Evolutionary conservation across 139 green algal genomes (phyloP).

Genomic region (Chlamydomonas urium): DNA sequence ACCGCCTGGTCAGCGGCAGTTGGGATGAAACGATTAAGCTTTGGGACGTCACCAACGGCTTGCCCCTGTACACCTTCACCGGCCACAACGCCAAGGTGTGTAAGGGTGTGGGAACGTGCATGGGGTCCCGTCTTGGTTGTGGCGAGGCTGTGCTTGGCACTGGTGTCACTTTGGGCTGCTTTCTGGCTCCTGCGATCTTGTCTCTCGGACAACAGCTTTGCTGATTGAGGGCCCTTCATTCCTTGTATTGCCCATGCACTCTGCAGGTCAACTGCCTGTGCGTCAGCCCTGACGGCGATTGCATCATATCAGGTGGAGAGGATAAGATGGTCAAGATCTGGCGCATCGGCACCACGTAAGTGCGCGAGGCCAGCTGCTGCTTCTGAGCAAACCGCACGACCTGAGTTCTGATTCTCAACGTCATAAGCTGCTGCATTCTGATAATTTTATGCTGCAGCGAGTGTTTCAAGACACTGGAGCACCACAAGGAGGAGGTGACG

Average conservation of each 20-base stretch:
- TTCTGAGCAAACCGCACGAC: neutral
- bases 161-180: neutral
- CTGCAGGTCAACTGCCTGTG: constrained; percentile 37
- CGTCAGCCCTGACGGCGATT: constrained; percentile 27
- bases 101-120: neutral
- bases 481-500: constrained; percentile 39
- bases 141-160: neutral
- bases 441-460: constrained; percentile 2
- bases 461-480: constrained; percentile 33
- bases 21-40: constrained; percentile 46
- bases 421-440: neutral
- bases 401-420: neutral
- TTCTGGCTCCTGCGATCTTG: neutral
- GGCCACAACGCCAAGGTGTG: constrained; percentile 38
- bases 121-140: neutral
- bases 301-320: constrained; percentile 12
- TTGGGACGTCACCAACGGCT: constrained; percentile 32
- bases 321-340: constrained; percentile 42
- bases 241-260: neutral
- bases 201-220: neutral
- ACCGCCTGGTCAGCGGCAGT: constrained; percentile 20
- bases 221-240: neutral
- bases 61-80: constrained; percentile 35
- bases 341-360: constrained; percentile 28
- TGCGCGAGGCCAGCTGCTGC: neutral